A percentile compares a stretch with the other conserved stretches of the same genome.
phyloP scores from a whole-genome alignment of 2,329 filamentous ascomycete species.

The Dactylellina cionopaga region DNA sequence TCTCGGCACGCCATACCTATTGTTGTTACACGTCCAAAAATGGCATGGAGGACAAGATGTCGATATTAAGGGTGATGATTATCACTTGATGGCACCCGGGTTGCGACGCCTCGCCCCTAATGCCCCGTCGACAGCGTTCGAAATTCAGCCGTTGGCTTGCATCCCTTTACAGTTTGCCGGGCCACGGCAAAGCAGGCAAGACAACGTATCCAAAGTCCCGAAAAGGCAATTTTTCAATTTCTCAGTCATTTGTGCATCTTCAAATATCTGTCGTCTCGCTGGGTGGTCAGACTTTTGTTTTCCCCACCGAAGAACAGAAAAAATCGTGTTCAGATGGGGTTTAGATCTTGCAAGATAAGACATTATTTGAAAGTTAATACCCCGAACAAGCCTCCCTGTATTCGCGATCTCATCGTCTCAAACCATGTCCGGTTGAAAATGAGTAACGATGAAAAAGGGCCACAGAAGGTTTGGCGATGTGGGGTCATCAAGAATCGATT shows the following conservation, averaged over 20 bases:
- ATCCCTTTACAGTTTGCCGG: conserved; percentile 11
- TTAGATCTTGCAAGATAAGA: conserved; percentile 26
- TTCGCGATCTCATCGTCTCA: conserved; percentile 31
- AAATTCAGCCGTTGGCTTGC: conserved; percentile 48
- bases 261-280: neutral
- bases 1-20: neutral
- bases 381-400: conserved; percentile 35
- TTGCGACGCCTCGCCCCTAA: conserved; percentile 33
- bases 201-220: conserved; percentile 30
- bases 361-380: neutral
- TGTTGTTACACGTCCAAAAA: neutral
- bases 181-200: conserved; percentile 29
- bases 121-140: conserved; percentile 18
- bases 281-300: conserved; percentile 34
- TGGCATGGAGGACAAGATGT: neutral
- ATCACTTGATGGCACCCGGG: conserved; percentile 11
- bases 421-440: conserved; percentile 5
- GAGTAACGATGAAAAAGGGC: neutral
- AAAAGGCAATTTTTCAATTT: conserved; percentile 30
- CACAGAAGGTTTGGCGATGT: conserved; percentile 1
- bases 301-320: too few relatives aligned
- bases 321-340: conserved; percentile 11
- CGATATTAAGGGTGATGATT: conserved; percentile 21
- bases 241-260: conserved; percentile 3
- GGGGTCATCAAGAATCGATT: too few relatives aligned